These are phyloP conservation scores for Apiotrichum akiyoshidainum DNA, from an alignment of 1,284 basidiomycete genomes.

Conservation along the genomic window DNA sequence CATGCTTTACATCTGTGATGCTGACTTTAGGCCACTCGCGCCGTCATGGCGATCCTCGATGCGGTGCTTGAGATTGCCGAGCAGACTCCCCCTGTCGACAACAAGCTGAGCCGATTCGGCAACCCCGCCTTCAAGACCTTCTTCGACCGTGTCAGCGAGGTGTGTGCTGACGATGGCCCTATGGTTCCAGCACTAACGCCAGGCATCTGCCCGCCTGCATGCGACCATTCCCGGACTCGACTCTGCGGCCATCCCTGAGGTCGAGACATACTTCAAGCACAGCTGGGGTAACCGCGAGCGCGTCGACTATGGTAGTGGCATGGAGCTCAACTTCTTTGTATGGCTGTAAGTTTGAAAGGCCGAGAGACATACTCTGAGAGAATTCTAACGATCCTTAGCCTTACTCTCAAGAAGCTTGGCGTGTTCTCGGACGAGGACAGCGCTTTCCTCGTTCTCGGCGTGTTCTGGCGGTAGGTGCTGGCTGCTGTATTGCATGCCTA, in stretches of 20 bases:
- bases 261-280: conserved; percentile 78
- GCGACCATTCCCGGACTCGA: conserved; percentile 60
- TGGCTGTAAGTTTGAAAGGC: conserved; percentile 76
- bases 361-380: not conserved
- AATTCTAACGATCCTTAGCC: conserved; percentile 52
- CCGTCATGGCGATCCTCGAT: conserved; percentile 64
- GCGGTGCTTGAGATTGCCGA: conserved; percentile 65
- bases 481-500: too few species aligned
- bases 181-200: not conserved
- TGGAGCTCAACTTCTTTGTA: conserved; percentile 97
- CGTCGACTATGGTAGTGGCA: conserved; percentile 98
- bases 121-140: conserved; percentile 95
- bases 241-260: conserved; percentile 60
- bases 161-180: conserved; percentile 41
- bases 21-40: conserved; percentile 59
- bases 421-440: conserved; percentile 68
- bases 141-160: conserved; percentile 75
- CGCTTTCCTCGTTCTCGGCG: conserved; percentile 70
- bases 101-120: conserved; percentile 87
- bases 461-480: conserved; percentile 87
- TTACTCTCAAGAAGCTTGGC: conserved; percentile 74
- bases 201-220: conserved; percentile 52
- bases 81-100: conserved; percentile 80
- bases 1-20: not conserved
- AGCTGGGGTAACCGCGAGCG: conserved; percentile 87